These are phyloP conservation scores for Echeveria elegans DNA, from an alignment of 164 flowering plant genomes.

Conservation along the genomic window DNA sequence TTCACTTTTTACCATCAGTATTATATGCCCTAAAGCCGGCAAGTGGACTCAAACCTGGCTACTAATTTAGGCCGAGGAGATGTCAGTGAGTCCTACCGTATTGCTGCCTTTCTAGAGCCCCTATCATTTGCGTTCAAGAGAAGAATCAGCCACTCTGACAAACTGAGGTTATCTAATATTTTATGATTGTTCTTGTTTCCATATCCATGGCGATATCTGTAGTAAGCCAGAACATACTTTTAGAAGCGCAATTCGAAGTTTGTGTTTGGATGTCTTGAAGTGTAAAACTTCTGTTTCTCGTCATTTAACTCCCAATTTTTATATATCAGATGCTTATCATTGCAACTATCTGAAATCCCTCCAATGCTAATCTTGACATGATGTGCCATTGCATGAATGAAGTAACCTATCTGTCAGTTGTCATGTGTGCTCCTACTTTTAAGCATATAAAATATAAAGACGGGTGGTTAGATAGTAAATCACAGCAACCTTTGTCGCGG, in stretches of 20 bases:
- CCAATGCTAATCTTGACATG: neutral
- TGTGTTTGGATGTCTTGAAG: no score
- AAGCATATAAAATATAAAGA: no score
- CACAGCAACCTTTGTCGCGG: no score
- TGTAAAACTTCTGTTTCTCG: no score
- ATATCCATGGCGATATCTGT: neutral
- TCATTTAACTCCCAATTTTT: no score
- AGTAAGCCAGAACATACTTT: neutral
- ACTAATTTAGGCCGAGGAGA: conserved; percentile 61
- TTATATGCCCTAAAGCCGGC: neutral
- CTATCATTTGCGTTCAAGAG: conserved; percentile 87
- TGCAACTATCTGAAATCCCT: neutral
- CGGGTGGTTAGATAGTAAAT: no score
- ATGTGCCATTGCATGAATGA: neutral
- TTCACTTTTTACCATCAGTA: neutral
- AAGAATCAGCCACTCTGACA: conserved; percentile 59
- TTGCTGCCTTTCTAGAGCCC: conserved; percentile 78
- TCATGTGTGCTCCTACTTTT: neutral
- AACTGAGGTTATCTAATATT: conserved; percentile 48
- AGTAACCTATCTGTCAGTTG: neutral
- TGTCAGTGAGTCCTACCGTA: conserved; percentile 74
- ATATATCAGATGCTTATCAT: neutral
- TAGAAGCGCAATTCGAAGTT: no score
- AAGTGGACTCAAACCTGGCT: neutral
- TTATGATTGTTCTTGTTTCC: neutral